Conservation (phyloP, 176 grass and related monocot genomes). For the Carex scoparia region DNA sequence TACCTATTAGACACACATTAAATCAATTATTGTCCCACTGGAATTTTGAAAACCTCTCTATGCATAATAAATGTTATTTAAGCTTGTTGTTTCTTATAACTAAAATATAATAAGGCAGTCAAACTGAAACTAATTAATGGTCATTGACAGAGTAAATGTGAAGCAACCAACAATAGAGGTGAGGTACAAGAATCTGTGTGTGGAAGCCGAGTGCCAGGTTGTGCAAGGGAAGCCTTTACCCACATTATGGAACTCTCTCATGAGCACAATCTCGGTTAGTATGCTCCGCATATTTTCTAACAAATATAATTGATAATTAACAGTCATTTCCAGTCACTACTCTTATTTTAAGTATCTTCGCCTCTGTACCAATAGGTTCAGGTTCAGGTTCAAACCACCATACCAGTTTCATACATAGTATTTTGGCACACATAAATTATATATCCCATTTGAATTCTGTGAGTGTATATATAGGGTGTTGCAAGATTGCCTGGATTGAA, state of each 20-base stretch:
- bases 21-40: too few species aligned
- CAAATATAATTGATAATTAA: too few species aligned
- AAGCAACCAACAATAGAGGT: conserved; percentile 50
- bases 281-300: too few species aligned
- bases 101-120: neutral
- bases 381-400: neutral
- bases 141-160: conserved; percentile 42
- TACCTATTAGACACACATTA: too few species aligned
- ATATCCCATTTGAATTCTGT: neutral
- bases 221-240: conserved; percentile 47
- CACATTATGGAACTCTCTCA: conserved; percentile 41
- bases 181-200: conserved; percentile 30
- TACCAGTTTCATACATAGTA: neutral
- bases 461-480: conserved; percentile 23
- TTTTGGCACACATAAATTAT: neutral
- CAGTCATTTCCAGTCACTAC: neutral
- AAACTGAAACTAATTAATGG: neutral
- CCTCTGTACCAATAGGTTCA: neutral
- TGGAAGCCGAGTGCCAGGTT: conserved; percentile 41
- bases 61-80: neutral
- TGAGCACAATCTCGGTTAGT: conserved; percentile 28
- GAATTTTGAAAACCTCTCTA: too few species aligned
- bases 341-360: neutral
- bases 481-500: conserved; percentile 34
- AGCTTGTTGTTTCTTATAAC: neutral